phyloP scores from a whole-genome alignment of 1,139 yeast genomes.

The Nadsonia starkeyi-henricii region DNA sequence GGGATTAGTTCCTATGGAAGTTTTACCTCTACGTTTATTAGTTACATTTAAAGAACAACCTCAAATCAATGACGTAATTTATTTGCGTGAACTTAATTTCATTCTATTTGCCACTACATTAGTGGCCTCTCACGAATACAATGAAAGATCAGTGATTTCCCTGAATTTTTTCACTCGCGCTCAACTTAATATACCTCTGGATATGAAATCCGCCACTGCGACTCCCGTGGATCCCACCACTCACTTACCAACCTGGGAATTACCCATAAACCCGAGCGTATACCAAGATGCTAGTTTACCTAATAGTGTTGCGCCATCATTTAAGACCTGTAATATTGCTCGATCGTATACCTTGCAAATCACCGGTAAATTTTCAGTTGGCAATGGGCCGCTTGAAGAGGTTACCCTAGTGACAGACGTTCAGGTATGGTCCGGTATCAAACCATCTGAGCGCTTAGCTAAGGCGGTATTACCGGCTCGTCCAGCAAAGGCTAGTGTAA shows the following conservation, averaged over 20 bases:
- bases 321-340: conserved; percentile 42
- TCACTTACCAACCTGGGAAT: conserved; percentile 12
- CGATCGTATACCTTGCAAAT: conserved; percentile 35
- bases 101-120: conserved; percentile 17
- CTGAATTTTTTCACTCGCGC: conserved; percentile 10
- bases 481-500: neutral
- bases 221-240: conserved; percentile 7
- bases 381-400: conserved; percentile 8
- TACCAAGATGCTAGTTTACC: conserved; percentile 33
- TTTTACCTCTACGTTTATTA: conserved; percentile 16
- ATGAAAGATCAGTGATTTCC: conserved; percentile 10
- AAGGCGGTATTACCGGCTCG: neutral
- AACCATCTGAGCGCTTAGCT: neutral
- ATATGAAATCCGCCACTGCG: conserved; percentile 8
- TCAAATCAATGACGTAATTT: conserved; percentile 7
- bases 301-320: conserved; percentile 38
- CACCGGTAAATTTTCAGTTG: conserved; percentile 32
- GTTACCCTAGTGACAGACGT: neutral
- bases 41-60: conserved; percentile 14
- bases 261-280: conserved; percentile 11
- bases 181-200: conserved; percentile 8
- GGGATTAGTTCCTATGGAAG: conserved; percentile 14
- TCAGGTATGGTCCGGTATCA: neutral
- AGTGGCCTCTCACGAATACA: conserved; percentile 16
- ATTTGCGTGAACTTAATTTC: conserved; percentile 13